These are phyloP conservation scores for Mayamaea pseudoterrestris DNA, from an alignment of 108 stramenopile species.

Conservation along the genomic window DNA sequence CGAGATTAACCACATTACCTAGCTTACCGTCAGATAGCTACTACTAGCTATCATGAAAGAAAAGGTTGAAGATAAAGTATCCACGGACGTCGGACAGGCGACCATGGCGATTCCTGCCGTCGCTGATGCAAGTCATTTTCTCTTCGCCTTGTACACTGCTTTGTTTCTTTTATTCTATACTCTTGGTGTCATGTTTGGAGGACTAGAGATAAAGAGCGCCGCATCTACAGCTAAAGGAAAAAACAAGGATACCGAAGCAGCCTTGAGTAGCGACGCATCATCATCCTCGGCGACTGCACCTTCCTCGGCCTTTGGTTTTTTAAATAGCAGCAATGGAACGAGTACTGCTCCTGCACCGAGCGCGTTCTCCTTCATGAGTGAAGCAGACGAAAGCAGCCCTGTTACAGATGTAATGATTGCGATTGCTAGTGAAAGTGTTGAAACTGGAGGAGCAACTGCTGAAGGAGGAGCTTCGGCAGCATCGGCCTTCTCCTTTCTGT, in stretches of 20 bases:
- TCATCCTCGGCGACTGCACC: constrained; percentile 1
- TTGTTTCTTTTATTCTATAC: constrained; percentile 1
- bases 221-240: background rate
- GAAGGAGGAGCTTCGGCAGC: background rate
- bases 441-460: too few relatives aligned
- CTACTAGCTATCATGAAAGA: too few relatives aligned
- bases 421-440: too few relatives aligned
- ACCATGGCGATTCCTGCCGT: too few relatives aligned
- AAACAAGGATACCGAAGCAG: background rate
- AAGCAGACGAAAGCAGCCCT: background rate
- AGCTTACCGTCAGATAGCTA: too few relatives aligned
- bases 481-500: constrained; percentile 8
- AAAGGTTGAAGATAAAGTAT: too few relatives aligned
- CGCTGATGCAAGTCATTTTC: too few relatives aligned
- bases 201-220: constrained; percentile 43
- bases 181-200: constrained; percentile 47
- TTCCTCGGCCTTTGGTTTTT: too few relatives aligned
- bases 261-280: background rate
- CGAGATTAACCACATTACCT: too few relatives aligned
- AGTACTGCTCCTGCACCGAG: background rate
- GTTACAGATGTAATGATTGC: too few relatives aligned
- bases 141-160: background rate
- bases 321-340: too few relatives aligned
- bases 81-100: too few relatives aligned
- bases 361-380: constrained; percentile 3